Evolutionary conservation across 805 yeast species (phyloP).

Genomic region (Hermanozyma aechmeae): DNA sequence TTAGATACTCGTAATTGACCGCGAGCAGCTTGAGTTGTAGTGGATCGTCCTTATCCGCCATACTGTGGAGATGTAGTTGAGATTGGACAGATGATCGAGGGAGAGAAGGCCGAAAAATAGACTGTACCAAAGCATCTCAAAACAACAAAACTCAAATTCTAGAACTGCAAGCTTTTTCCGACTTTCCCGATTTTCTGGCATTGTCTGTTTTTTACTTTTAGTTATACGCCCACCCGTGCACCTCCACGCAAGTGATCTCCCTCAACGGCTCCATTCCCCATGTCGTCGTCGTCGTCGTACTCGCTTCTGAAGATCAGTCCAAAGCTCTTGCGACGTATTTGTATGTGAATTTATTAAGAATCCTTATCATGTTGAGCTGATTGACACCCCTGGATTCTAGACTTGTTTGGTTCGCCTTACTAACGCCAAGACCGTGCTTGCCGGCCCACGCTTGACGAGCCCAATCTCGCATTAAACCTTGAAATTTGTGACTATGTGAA

Average conservation of each 20-base stretch:
- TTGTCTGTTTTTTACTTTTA: too few species aligned
- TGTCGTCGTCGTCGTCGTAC: conserved; percentile 14
- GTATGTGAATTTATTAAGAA: conserved; percentile 16
- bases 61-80: too few species aligned
- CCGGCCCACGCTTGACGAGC: conserved; percentile 71
- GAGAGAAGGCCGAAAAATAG: too few species aligned
- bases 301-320: conserved; percentile 37
- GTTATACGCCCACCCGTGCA: too few species aligned
- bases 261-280: not conserved
- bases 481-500: conserved; percentile 92
- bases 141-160: too few species aligned
- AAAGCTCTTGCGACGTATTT: conserved; percentile 35
- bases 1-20: conserved; percentile 53
- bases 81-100: too few species aligned
- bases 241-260: too few species aligned
- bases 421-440: conserved; percentile 64
- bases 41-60: conserved; percentile 55
- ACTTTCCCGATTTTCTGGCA: too few species aligned
- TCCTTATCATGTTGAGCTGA: not conserved
- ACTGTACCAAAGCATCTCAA: too few species aligned
- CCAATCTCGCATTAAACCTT: conserved; percentile 78
- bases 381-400: too few species aligned
- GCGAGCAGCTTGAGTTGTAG: conserved; percentile 52
- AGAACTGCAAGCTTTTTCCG: too few species aligned
- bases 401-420: too few species aligned